Evolutionary conservation across 805 yeast genomes (phyloP), one percentile per base, ranked within the genome.

Genomic region (Middelhovenomyces tepae): DNA sequence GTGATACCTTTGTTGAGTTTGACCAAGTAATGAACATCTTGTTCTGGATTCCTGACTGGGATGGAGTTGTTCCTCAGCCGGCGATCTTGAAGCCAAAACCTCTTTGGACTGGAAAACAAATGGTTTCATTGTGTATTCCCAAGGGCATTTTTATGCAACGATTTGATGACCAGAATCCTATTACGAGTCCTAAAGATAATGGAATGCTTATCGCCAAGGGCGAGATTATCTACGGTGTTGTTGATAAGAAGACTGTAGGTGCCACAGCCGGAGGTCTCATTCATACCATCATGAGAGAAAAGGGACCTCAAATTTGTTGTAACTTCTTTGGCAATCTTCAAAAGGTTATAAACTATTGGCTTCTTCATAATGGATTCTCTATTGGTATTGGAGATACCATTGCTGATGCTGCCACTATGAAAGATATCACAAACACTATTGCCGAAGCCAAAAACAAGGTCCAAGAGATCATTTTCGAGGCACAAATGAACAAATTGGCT

Each of bases 301-400:
- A 91, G 64, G 98, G 98, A 5, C 87, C 96, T 7, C 66, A 73
- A 42, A 73, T 78, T 3, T 85, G 96, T 67, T 91, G 96, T 7
- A 79, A 75, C 48, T 70, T 91, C 52, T 87, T 91, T 53, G 85
- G 95, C 55, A 81, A 83, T 47, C 73, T 89, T 40, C 99, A 91
- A 60, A 89, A 86, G 53, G 93, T 91, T 38, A 95, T 87, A 25
- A 91, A 91, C 60, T 91, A 71, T 59, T 91, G 98, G 99, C 69
- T 91, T 40, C 69, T 91, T 34, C 98, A 93, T 56, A 84, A 83
- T 50, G 97, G 98, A 40, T 91, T 91, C 64, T 89, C 97, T 8
- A 93, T 93, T 49, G 99, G 99, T 72, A 91, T 91, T 61, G 99
- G 99, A 69, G 99, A 91, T 62, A 91, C 98, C 3, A 93, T 91